phyloP scores from a whole-genome alignment of 768 basidiomycete genomes.

The Trametes cinnabarina region DNA sequence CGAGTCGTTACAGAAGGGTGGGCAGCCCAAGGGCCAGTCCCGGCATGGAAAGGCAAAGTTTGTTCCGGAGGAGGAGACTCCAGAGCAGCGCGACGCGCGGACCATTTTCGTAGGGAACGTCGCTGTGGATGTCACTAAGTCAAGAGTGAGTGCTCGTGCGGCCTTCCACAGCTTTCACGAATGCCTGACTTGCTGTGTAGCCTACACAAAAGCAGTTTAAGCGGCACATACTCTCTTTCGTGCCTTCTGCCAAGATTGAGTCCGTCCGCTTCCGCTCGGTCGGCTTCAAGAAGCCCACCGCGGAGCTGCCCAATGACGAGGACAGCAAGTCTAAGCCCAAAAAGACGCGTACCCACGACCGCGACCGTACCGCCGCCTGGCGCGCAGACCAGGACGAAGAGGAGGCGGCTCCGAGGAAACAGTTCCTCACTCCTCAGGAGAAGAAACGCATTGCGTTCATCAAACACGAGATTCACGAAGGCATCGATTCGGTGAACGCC shows the following conservation, averaged over 20 bases:
- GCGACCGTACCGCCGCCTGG: slow-evolving; percentile 62
- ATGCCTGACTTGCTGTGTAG: slow-evolving; percentile 39
- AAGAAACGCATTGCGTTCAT: slow-evolving; percentile 96
- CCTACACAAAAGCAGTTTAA: slow-evolving; percentile 72
- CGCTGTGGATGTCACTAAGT: slow-evolving; percentile 69
- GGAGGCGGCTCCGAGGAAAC: slow-evolving; percentile 49
- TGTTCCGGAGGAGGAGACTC: slow-evolving; percentile 67
- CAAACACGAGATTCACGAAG: slow-evolving; percentile 83
- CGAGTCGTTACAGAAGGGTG: slow-evolving; percentile 47
- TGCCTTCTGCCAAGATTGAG: slow-evolving; percentile 81
- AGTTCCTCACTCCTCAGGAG: slow-evolving; percentile 74
- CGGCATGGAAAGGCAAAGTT: slow-evolving; percentile 44
- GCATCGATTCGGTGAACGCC: slow-evolving; percentile 74
- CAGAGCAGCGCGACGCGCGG: slow-evolving; percentile 68
- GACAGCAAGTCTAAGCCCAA: slow-evolving; percentile 31
- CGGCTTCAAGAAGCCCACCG: slow-evolving; percentile 81
- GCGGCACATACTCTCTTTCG: slow-evolving; percentile 68
- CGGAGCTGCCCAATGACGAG: slow-evolving; percentile 50
- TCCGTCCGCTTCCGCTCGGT: slow-evolving; percentile 92
- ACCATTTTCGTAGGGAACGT: slow-evolving; percentile 95
- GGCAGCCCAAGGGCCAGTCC: slow-evolving; percentile 26
- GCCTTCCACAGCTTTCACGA: neutral
- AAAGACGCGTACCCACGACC: slow-evolving; percentile 45
- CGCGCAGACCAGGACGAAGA: slow-evolving; percentile 40
- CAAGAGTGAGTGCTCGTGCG: slow-evolving; percentile 51